These are phyloP conservation scores for Trichoderma koningii DNA, from an alignment of 2,329 filamentous ascomycete species.

Conservation along the genomic window DNA sequence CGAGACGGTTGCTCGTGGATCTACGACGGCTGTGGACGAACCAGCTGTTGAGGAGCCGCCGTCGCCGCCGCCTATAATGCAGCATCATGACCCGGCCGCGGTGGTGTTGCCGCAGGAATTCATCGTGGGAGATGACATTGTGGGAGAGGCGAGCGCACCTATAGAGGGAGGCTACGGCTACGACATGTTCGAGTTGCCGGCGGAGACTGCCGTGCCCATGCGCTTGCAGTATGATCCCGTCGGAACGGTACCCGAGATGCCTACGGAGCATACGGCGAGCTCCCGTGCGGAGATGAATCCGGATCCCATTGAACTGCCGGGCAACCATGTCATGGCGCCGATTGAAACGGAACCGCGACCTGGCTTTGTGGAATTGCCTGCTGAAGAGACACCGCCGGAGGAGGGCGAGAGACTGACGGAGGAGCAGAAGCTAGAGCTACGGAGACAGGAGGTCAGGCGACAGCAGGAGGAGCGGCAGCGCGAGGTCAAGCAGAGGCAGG, in stretches of 20 bases:
- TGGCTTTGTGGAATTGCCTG: conserved; percentile 45
- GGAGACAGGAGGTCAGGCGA: conserved; percentile 6
- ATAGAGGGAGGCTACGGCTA: conserved; percentile 11
- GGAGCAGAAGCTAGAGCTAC: conserved; percentile 26
- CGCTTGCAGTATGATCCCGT: conserved; percentile 43
- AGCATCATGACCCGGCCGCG: neutral
- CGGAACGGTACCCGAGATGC: conserved; percentile 51
- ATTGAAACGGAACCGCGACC: conserved; percentile 37
- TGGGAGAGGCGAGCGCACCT: conserved; percentile 20
- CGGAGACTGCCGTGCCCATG: conserved; percentile 32
- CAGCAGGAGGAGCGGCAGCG: conserved; percentile 16
- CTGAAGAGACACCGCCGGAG: conserved; percentile 38
- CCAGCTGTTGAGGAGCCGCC: conserved; percentile 11
- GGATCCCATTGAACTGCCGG: conserved; percentile 49
- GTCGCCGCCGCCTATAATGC: conserved; percentile 8
- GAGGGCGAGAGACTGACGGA: conserved; percentile 31
- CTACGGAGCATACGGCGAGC: conserved; percentile 46
- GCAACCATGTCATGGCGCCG: conserved; percentile 42
- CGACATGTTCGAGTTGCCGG: conserved; percentile 38
- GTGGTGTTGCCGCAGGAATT: conserved; percentile 27
- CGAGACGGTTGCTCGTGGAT: conserved; percentile 26
- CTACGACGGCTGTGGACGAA: neutral
- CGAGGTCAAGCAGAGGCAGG: conserved; percentile 6
- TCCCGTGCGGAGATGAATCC: conserved; percentile 49
- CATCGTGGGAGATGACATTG: conserved; percentile 9